These are phyloP conservation scores for Styphnolobium japonicum DNA, from an alignment of 306 rosid species.

Conservation along the genomic window DNA sequence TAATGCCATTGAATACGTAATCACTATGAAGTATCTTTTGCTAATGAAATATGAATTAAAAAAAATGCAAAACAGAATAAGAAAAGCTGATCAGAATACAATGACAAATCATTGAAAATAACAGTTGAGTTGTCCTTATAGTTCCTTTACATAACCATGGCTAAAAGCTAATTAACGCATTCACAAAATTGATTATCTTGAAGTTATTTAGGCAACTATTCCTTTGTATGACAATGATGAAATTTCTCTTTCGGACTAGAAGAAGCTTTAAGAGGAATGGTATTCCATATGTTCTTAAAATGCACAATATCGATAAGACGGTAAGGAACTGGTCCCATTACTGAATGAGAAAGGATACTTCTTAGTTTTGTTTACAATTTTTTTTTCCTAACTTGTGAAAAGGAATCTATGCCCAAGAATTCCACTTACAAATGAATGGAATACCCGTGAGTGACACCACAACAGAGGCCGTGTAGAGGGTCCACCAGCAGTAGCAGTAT, in stretches of 20 bases:
- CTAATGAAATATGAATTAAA: neutral
- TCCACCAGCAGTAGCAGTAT: neutral
- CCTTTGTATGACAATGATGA: neutral
- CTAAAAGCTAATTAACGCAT: neutral
- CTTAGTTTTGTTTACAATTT: neutral
- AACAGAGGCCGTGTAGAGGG: neutral
- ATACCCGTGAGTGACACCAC: conserved; percentile 12
- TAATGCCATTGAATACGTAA: neutral
- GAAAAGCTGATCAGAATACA: neutral
- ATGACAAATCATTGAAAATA: neutral
- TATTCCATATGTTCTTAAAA: neutral
- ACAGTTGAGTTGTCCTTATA: neutral
- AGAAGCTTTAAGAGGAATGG: neutral
- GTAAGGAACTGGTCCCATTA: neutral
- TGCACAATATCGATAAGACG: neutral
- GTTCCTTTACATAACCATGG: neutral
- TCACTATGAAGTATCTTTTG: neutral
- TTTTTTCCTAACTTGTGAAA: neutral
- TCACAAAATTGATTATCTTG: neutral
- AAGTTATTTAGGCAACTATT: neutral
- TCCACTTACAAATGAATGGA: neutral
- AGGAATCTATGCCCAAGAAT: neutral
- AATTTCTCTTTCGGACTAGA: neutral
- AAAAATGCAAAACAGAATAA: neutral
- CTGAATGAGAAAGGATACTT: neutral